Evolutionary conservation across 2,329 filamentous ascomycete species (phyloP).

Genomic region (Blastomyces parvus): DNA sequence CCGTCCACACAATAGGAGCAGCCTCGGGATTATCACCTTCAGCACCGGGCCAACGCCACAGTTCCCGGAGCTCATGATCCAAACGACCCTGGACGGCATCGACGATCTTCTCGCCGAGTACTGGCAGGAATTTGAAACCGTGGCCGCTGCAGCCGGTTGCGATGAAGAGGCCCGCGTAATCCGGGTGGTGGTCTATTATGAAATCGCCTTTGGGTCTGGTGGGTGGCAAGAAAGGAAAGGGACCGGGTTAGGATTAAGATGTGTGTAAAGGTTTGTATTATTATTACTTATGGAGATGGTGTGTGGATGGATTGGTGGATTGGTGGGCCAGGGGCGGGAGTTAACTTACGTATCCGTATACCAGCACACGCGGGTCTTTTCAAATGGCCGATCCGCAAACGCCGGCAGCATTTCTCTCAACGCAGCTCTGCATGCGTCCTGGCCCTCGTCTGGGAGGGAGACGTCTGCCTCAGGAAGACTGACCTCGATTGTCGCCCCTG

Average conservation of each 20-base stretch:
- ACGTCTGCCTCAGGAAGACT: conserved; percentile 32
- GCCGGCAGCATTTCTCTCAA: conserved; percentile 53
- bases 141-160: conserved; percentile 47
- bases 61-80: conserved; percentile 29
- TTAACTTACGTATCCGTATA: conserved; percentile 56
- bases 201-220: conserved; percentile 54
- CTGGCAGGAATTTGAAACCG: conserved; percentile 46
- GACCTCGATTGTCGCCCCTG: conserved; percentile 19
- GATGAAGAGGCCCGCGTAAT: conserved; percentile 42
- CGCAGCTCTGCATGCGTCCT: conserved; percentile 51
- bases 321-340: not conserved
- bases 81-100: conserved; percentile 39
- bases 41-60: conserved; percentile 36
- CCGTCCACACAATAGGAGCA: conserved; percentile 24
- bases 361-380: conserved; percentile 59
- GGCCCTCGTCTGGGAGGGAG: conserved; percentile 46
- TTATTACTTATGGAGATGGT: not conserved
- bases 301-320: not conserved
- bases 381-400: conserved; percentile 52
- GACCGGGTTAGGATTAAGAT: not conserved
- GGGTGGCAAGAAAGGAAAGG: not conserved
- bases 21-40: conserved; percentile 13
- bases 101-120: conserved; percentile 44
- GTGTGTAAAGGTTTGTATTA: not conserved
- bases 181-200: conserved; percentile 59